Evolutionary conservation across 768 basidiomycete species (phyloP), one percentile per base, ranked within the genome.

Genomic region (Trametes elegans): DNA sequence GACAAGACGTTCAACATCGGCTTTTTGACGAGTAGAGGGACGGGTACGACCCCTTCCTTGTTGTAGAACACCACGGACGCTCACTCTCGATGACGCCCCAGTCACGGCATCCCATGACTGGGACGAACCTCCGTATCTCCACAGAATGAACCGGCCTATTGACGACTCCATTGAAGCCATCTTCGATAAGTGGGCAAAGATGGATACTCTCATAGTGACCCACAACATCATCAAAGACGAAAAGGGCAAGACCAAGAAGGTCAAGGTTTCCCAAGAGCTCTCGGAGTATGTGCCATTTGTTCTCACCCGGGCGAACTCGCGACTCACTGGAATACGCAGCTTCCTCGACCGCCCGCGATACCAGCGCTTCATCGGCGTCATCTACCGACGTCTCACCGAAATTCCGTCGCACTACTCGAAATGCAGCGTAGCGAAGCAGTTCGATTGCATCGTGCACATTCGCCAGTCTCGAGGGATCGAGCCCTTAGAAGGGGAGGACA

Each of bases 351-450:
- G 42, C 6, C 58, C 61, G 9, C 63, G 66, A 11, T 61, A 55
- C 52, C 62, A 67, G 55, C 62, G 66, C 10, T 67, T 67, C 60
- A 67, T 68, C 39, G 68, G 67, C 18, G 64, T 70, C 28, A 63
- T 70, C 18, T 68, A 70, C 50, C 49, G 65, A 11, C 61, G 56
- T 3, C 44, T 48, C 16, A 66, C 68, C 6, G 67, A 69, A 41
- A 36, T 62, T 1, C 59, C 59, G 55, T 68, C 67, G 41, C 68
- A 68, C 51, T 69, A 70, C 49, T 61, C 61, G 5, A 57, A 49
- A 34, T 66, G 65, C 60, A 61, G 57, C 32, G 57, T 60, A 1
- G 66, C 64, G 9, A 49, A 62, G 18, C 68, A 68, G 56, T 67
- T 63, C 44, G 68, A 68, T 48, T 63, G 60, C n/a, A 50, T 67